Evolutionary conservation across 1,284 basidiomycete species (phyloP).

Genomic region (Sporisorium sorghi): DNA sequence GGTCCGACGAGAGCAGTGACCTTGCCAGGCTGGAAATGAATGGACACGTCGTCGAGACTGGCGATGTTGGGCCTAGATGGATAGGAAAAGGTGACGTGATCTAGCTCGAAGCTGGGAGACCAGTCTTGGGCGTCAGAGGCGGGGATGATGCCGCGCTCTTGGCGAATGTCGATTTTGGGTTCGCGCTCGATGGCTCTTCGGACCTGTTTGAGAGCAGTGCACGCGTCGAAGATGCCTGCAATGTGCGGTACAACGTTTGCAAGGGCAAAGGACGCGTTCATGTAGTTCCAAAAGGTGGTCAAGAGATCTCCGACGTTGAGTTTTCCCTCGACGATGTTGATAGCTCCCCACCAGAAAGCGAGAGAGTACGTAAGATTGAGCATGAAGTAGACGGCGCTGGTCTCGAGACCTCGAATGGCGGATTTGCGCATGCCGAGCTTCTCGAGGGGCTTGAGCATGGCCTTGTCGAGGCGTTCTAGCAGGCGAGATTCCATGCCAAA

Average conservation of each 20-base stretch:
- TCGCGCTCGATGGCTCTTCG: constrained; percentile 61
- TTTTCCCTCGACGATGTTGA: constrained; percentile 51
- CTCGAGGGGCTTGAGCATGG: constrained; percentile 67
- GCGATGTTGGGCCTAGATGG: constrained; percentile 57
- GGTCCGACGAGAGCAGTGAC: constrained; percentile 69
- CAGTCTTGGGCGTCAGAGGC: constrained; percentile 16
- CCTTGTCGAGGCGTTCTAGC: constrained; percentile 66
- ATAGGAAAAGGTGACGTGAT: constrained; percentile 65
- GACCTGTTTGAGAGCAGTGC: constrained; percentile 54
- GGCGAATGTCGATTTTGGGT: constrained; percentile 65
- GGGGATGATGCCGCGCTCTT: constrained; percentile 43
- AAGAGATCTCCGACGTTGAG: constrained; percentile 51
- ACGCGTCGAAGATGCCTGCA: constrained; percentile 58
- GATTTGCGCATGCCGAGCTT: constrained; percentile 65
- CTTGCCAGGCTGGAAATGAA: constrained; percentile 58
- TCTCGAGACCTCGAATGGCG: constrained; percentile 60
- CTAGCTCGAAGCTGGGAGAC: constrained; percentile 56
- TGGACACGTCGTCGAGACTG: constrained; percentile 57
- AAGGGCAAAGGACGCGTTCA: constrained; percentile 64
- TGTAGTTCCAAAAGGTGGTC: constrained; percentile 65
- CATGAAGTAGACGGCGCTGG: constrained; percentile 56
- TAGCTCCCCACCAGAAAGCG: constrained; percentile 62
- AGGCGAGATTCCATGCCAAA: constrained; percentile 69
- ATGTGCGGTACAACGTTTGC: constrained; percentile 66
- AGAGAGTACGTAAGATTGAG: constrained; percentile 56